Percentiles rank a stretch among this genome's conserved stretches.
These are phyloP conservation scores for Typha latifolia DNA, from an alignment of 176 grass and related monocot species.

Conservation along the genomic window DNA sequence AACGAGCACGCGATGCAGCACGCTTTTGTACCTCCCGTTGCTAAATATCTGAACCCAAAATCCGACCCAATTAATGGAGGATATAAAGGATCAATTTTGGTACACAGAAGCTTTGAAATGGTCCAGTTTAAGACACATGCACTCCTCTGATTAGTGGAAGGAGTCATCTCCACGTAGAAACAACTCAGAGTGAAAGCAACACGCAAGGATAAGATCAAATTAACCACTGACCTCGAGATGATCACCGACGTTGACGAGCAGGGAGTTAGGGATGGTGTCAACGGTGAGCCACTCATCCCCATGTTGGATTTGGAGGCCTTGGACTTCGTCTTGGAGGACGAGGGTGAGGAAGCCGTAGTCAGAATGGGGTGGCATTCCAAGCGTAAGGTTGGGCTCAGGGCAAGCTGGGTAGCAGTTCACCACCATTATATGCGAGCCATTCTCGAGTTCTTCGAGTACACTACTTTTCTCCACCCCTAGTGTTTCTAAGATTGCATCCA, in stretches of 20 bases:
- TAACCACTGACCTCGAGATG: slow-evolving; percentile 60
- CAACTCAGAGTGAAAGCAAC: too few relatives aligned
- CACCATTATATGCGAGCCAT: slow-evolving; percentile 57
- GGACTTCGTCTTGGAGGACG: slow-evolving; percentile 62
- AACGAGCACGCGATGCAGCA: slow-evolving; percentile 68
- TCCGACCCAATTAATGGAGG: not conserved
- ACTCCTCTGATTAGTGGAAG: too few relatives aligned
- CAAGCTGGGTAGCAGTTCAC: slow-evolving; percentile 79
- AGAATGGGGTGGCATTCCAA: slow-evolving; percentile 91
- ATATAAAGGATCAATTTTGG: too few relatives aligned
- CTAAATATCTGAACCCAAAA: slow-evolving; percentile 57
- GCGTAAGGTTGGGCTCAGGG: slow-evolving; percentile 71
- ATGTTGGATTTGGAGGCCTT: slow-evolving; percentile 61
- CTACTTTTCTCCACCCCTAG: slow-evolving; percentile 19
- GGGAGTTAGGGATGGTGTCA: slow-evolving; percentile 39
- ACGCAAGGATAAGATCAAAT: not conserved
- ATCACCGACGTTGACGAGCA: slow-evolving; percentile 86
- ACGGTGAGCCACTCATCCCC: slow-evolving; percentile 53
- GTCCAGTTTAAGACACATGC: too few relatives aligned
- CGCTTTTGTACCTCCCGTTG: slow-evolving; percentile 82
- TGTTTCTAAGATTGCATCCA: slow-evolving; percentile 43
- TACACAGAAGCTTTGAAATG: too few relatives aligned
- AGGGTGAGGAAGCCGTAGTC: slow-evolving; percentile 90
- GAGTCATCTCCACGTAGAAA: too few relatives aligned
- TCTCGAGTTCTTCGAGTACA: slow-evolving; percentile 35